A percentile compares a stretch with the other conserved stretches of the same genome.
These are phyloP conservation scores for Arxiozyma heterogenica DNA, from an alignment of 1,139 yeast genomes.

Conservation along the genomic window DNA sequence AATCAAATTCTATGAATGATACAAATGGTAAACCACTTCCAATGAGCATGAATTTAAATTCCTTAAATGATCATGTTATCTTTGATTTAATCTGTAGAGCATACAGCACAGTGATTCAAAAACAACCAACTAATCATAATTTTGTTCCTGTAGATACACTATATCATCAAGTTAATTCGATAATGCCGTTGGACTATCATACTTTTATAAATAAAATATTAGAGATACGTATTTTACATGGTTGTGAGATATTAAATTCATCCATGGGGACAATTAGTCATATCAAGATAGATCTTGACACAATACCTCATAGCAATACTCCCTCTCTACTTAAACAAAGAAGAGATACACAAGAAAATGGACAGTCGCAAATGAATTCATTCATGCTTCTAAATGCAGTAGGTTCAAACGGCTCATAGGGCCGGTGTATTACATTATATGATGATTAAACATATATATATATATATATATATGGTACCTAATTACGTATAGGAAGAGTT, in stretches of 20 bases:
- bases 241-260: slow-evolving; percentile 19
- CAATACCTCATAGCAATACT: neutral
- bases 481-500: no score
- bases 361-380: neutral
- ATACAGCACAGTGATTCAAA: slow-evolving; percentile 6
- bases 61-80: neutral
- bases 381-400: neutral
- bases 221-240: slow-evolving; percentile 16
- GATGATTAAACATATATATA: neutral
- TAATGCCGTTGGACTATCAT: slow-evolving; percentile 15
- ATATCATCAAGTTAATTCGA: slow-evolving; percentile 14
- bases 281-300: slow-evolving; percentile 11
- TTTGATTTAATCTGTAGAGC: slow-evolving; percentile 12
- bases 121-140: slow-evolving; percentile 3
- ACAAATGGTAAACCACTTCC: slow-evolving; percentile 1
- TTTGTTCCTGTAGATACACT: slow-evolving; percentile 20
- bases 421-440: neutral
- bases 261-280: slow-evolving; percentile 21
- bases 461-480: neutral
- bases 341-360: neutral
- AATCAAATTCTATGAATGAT: neutral
- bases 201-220: slow-evolving; percentile 17
- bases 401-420: neutral
- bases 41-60: neutral
- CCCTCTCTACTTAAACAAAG: neutral